Conservation (phyloP, 768 basidiomycete genomes). For the Russula abietina region DNA sequence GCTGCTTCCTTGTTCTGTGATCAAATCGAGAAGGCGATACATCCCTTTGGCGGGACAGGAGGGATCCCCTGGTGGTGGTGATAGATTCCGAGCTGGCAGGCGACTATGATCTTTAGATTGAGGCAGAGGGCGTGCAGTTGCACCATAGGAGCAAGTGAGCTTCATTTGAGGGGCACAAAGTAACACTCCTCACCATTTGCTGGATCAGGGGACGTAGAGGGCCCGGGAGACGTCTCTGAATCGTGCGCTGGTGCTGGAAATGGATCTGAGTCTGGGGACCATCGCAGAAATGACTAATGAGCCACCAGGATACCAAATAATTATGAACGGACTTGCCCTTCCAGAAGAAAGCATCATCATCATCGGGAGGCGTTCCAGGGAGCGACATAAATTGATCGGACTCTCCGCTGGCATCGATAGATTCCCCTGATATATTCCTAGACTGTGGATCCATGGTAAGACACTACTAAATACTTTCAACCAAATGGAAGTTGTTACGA, state of each 20-base stretch:
- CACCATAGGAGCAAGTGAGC: not conserved
- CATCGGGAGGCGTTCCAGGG: conserved; percentile 4
- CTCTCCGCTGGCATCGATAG: not conserved
- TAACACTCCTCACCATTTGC: not conserved
- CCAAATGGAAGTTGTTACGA: not conserved
- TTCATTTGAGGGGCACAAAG: not conserved
- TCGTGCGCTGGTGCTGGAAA: not conserved
- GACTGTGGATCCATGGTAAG: not conserved
- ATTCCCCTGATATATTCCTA: not conserved
- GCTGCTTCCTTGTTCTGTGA: conserved; percentile 45
- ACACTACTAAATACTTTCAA: not conserved
- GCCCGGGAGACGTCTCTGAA: not conserved
- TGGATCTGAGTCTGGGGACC: not conserved
- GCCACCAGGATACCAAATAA: not conserved
- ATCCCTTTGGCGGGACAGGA: conserved; percentile 38
- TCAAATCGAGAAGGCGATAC: conserved; percentile 49
- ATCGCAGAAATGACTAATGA: too few relatives aligned
- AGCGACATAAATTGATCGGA: conserved; percentile 16
- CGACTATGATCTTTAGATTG: not conserved
- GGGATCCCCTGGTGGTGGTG: not conserved
- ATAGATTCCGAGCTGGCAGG: not conserved
- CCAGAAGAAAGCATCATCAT: not conserved
- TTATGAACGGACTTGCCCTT: not conserved
- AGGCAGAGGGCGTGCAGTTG: not conserved
- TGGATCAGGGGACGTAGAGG: not conserved